These are phyloP conservation scores for Lepraria neglecta DNA, from an alignment of 495 filamentous ascomycete species.

Conservation along the genomic window DNA sequence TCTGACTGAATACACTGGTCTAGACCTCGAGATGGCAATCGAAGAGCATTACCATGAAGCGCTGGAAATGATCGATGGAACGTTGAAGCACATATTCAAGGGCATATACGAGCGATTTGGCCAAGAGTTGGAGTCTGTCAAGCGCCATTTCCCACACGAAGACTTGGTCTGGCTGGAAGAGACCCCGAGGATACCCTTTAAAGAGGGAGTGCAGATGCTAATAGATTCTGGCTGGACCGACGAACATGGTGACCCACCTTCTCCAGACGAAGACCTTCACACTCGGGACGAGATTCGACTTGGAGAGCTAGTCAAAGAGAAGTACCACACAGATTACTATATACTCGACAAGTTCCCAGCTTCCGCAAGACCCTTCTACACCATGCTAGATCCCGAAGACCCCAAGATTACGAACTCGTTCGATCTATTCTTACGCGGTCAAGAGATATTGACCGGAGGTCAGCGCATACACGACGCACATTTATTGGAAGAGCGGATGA, in stretches of 20 bases:
- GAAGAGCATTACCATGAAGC: conserved; percentile 86
- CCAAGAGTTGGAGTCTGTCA: conserved; percentile 62
- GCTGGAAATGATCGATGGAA: conserved; percentile 63
- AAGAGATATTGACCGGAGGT: conserved; percentile 86
- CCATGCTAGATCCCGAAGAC: conserved; percentile 80
- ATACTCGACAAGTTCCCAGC: conserved; percentile 89
- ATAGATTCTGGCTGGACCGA: conserved; percentile 73
- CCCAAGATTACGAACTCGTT: conserved; percentile 78
- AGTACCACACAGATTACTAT: conserved; percentile 86
- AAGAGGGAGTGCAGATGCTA: conserved; percentile 71
- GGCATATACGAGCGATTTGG: conserved; percentile 59
- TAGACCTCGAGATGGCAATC: conserved; percentile 96
- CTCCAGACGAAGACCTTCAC: conserved; percentile 67
- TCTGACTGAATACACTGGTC: conserved; percentile 91
- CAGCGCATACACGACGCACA: conserved; percentile 82
- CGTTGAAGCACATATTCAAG: conserved; percentile 76
- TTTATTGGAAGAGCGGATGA: conserved; percentile 72
- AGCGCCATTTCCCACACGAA: conserved; percentile 59
- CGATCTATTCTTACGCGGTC: conserved; percentile 89
- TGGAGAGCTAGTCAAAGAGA: conserved; percentile 74
- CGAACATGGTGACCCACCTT: conserved; percentile 64
- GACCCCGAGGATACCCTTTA: conserved; percentile 75
- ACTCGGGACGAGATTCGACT: conserved; percentile 85
- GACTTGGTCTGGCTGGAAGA: conserved; percentile 72
- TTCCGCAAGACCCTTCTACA: conserved; percentile 82